phyloP scores from a whole-genome alignment of 148 eudicot species.

The Arbutus unedo region DNA sequence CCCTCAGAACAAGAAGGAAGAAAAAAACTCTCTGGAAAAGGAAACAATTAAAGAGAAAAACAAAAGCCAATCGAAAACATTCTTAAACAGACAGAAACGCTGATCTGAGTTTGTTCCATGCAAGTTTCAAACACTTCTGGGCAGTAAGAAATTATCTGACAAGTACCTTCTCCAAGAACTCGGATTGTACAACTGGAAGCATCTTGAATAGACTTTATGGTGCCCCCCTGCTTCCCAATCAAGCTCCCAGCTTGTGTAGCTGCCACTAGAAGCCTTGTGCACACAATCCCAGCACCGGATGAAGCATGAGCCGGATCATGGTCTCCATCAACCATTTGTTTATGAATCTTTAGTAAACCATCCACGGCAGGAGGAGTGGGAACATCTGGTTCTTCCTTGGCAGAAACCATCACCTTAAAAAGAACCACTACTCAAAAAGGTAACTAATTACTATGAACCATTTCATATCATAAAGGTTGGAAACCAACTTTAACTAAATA shows the following conservation, averaged over 20 bases:
- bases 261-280: conserved; percentile 48
- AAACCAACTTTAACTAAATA: not conserved
- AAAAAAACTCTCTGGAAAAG: not conserved
- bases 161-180: conserved; percentile 47
- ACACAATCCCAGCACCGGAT: conserved; percentile 26
- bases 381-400: conserved; percentile 55
- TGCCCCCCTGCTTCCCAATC: conserved; percentile 61
- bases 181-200: conserved; percentile 43
- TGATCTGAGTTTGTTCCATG: not conserved
- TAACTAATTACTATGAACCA: not conserved
- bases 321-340: conserved; percentile 37
- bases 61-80: not conserved
- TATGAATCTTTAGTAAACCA: conserved; percentile 46
- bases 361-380: conserved; percentile 48
- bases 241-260: conserved; percentile 53
- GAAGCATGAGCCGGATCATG: conserved; percentile 31
- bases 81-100: not conserved
- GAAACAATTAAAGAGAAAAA: not conserved
- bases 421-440: not conserved
- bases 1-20: not conserved
- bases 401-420: conserved; percentile 49
- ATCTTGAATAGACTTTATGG: conserved; percentile 55
- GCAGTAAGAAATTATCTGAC: not conserved
- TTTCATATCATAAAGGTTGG: not conserved
- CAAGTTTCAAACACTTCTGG: not conserved